Percentiles rank a stretch among this genome's conserved stretches.
Conservation (phyloP, 2,329 filamentous ascomycete species). For the Botryotinia convoluta region DNA sequence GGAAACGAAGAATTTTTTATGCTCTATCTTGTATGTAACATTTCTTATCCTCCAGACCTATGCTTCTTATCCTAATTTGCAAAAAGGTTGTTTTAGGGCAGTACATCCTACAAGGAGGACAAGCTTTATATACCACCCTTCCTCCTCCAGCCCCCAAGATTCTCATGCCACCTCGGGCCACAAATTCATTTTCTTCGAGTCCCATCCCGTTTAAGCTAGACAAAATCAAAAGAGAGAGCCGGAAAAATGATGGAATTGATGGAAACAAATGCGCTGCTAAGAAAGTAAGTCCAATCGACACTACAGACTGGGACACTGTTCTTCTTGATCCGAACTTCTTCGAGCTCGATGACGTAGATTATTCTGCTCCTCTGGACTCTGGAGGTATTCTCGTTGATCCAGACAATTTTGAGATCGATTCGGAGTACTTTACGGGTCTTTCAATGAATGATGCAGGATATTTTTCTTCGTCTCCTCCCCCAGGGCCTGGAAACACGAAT, state of each 20-base stretch:
- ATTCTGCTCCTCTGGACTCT: neutral
- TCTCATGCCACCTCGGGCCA: too few relatives aligned
- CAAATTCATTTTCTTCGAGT: neutral
- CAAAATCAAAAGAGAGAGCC: neutral
- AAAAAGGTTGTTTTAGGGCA: neutral
- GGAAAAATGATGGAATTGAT: neutral
- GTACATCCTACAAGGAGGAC: neutral
- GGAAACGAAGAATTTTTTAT: neutral
- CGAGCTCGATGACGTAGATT: neutral
- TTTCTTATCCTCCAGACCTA: neutral
- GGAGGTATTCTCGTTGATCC: neutral
- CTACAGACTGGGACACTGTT: neutral
- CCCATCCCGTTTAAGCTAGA: neutral
- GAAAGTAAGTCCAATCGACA: neutral
- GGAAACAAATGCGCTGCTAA: too few relatives aligned
- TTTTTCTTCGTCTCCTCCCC: neutral
- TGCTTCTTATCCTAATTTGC: neutral
- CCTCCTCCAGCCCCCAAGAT: neutral
- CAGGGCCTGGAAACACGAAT: neutral
- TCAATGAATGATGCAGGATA: neutral
- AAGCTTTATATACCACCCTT: neutral
- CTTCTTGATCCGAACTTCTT: neutral
- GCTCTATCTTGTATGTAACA: neutral
- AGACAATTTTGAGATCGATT: neutral
- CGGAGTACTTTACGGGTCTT: neutral